phyloP scores from a whole-genome alignment of 1,139 yeast species.

The Lodderomyces jiufengensis region DNA sequence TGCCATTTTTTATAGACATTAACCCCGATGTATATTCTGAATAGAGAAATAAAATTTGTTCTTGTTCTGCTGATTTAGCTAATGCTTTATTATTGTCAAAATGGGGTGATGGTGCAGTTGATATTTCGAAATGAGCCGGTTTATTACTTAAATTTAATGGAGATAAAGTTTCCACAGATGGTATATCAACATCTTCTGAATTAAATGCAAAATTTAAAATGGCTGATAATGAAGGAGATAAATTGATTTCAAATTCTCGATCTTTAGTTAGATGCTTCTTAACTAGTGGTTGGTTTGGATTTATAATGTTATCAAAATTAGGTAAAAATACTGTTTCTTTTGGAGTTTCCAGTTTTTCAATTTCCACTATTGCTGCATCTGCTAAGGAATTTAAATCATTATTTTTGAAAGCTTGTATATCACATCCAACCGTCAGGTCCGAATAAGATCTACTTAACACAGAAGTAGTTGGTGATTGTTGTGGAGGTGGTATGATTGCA shows the following conservation, averaged over 20 bases:
- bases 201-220: conserved; percentile 43
- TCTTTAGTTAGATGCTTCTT: neutral
- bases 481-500: no score
- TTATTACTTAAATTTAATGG: conserved; percentile 24
- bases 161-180: conserved; percentile 25
- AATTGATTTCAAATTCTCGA: conserved; percentile 17
- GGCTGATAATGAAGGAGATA: conserved; percentile 45
- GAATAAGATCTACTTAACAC: conserved; percentile 1
- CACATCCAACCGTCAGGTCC: neutral
- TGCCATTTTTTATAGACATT: conserved; percentile 61
- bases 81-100: conserved; percentile 4
- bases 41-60: conserved; percentile 33
- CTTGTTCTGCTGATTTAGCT: conserved; percentile 22
- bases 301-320: conserved; percentile 1
- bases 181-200: conserved; percentile 21
- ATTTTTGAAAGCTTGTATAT: conserved; percentile 1
- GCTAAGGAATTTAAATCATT: conserved; percentile 25
- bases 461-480: neutral
- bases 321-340: conserved; percentile 3
- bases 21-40: conserved; percentile 55
- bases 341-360: conserved; percentile 19
- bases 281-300: neutral
- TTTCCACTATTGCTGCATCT: conserved; percentile 29
- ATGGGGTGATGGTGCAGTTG: conserved; percentile 2
- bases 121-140: conserved; percentile 1